Conservation (phyloP, 805 yeast species). For the Kazachstania martiniae region DNA sequence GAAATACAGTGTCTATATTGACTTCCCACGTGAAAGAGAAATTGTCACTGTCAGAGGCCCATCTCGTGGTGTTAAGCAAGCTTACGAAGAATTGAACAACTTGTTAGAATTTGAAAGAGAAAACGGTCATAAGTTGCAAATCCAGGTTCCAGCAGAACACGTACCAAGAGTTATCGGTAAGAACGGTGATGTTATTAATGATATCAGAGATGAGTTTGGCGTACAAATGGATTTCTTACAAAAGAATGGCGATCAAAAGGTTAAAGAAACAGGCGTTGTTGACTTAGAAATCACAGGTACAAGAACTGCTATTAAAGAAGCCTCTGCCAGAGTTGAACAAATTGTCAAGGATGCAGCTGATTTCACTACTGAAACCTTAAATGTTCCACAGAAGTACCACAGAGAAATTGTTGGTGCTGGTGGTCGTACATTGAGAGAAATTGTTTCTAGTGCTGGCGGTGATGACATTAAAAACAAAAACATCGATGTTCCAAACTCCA, state of each 20-base stretch:
- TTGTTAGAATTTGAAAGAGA: slow-evolving; percentile 78
- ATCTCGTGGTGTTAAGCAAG: slow-evolving; percentile 76
- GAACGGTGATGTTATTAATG: slow-evolving; percentile 71
- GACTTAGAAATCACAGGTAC: slow-evolving; percentile 72
- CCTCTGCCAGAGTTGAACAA: slow-evolving; percentile 47
- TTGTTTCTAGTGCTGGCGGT: slow-evolving; percentile 73
- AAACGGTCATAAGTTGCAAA: slow-evolving; percentile 57
- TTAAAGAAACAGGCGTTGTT: slow-evolving; percentile 39
- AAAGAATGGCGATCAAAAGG: slow-evolving; percentile 32
- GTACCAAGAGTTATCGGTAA: slow-evolving; percentile 84
- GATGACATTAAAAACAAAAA: slow-evolving; percentile 31
- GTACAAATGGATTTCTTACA: slow-evolving; percentile 40
- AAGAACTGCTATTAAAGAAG: slow-evolving; percentile 60
- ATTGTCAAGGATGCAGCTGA: slow-evolving; percentile 60
- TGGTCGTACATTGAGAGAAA: slow-evolving; percentile 63
- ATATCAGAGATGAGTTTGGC: slow-evolving; percentile 52
- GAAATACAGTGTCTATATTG: slow-evolving; percentile 71
- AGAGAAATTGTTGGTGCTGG: slow-evolving; percentile 68
- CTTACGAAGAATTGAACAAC: slow-evolving; percentile 74
- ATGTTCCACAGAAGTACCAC: slow-evolving; percentile 65
- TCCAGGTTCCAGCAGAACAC: slow-evolving; percentile 62
- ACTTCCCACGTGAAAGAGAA: slow-evolving; percentile 61
- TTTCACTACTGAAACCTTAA: slow-evolving; percentile 43
- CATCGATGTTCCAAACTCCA: slow-evolving; percentile 53
- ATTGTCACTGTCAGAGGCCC: slow-evolving; percentile 72